Conservation (phyloP, 2,329 filamentous ascomycete species). For the Dendryphion nanum region DNA sequence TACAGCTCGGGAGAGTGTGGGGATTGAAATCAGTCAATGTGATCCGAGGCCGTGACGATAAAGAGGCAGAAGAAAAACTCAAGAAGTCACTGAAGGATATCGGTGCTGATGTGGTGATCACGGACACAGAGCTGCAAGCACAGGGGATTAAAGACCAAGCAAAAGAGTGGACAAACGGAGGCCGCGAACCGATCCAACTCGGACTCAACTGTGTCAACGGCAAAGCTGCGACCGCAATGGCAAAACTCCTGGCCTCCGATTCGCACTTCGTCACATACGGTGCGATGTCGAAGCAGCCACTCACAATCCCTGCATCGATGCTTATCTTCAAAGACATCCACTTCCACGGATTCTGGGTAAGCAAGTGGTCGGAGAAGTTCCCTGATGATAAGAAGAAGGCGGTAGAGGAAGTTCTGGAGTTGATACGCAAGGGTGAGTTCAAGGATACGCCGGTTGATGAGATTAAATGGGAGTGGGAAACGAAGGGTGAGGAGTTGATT, state of each 20-base stretch:
- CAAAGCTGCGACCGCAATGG: slow-evolving; percentile 74
- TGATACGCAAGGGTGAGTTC: slow-evolving; percentile 75
- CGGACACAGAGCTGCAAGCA: slow-evolving; percentile 59
- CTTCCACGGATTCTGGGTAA: slow-evolving; percentile 95
- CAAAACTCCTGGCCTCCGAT: slow-evolving; percentile 65
- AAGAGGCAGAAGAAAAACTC: slow-evolving; percentile 66
- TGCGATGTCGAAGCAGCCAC: slow-evolving; percentile 87
- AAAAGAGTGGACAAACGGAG: slow-evolving; percentile 67
- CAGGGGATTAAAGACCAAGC: slow-evolving; percentile 63
- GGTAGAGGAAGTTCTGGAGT: slow-evolving; percentile 77
- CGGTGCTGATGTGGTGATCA: slow-evolving; percentile 63
- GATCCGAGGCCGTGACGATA: slow-evolving; percentile 71
- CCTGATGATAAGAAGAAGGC: slow-evolving; percentile 72
- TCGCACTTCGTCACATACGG: slow-evolving; percentile 89
- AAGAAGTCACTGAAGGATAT: slow-evolving; percentile 60
- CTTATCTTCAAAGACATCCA: slow-evolving; percentile 91
- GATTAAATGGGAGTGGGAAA: slow-evolving; percentile 80
- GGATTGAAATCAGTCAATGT: slow-evolving; percentile 89
- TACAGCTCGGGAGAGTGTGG: slow-evolving; percentile 84
- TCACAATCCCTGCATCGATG: slow-evolving; percentile 75
- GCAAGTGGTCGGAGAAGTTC: slow-evolving; percentile 78
- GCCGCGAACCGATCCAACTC: slow-evolving; percentile 69
- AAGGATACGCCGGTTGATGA: slow-evolving; percentile 79
- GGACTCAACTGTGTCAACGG: slow-evolving; percentile 94
- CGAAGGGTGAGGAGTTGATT: slow-evolving; percentile 65